Percentiles rank a stretch among this genome's conserved stretches.
These are phyloP conservation scores for Saksenaea oblongispora DNA, from an alignment of 371 early-diverging fungal species.

Conservation along the genomic window DNA sequence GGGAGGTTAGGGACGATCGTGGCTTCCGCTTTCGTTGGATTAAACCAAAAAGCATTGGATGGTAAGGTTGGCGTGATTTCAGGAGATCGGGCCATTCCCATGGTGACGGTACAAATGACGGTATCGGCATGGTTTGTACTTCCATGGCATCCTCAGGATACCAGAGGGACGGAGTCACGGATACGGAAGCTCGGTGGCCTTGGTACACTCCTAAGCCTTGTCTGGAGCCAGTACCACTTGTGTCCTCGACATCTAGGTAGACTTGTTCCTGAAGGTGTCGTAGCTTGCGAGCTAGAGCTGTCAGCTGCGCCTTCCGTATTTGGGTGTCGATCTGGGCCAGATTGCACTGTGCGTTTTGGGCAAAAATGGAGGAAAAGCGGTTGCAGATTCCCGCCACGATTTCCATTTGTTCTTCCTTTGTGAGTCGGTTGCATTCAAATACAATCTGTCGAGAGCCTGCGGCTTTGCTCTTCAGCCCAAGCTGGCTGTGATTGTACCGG, in stretches of 20 bases:
- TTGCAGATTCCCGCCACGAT: conserved; percentile 18
- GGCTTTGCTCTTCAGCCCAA: conserved; percentile 23
- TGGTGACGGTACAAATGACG: conserved; percentile 27
- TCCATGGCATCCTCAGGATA: conserved; percentile 12
- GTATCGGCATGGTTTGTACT: conserved; percentile 19
- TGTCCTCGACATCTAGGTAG: background rate
- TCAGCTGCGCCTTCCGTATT: conserved; percentile 13
- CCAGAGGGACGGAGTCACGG: conserved; percentile 13
- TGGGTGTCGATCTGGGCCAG: conserved; percentile 26
- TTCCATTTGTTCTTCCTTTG: conserved; percentile 20
- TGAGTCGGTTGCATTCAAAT: conserved; percentile 21
- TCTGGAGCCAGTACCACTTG: background rate
- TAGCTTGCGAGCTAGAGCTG: conserved; percentile 5
- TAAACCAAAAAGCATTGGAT: conserved; percentile 25
- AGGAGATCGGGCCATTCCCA: conserved; percentile 34
- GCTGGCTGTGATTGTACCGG: conserved; percentile 20
- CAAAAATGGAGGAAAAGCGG: conserved; percentile 29
- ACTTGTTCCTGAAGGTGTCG: conserved; percentile 13
- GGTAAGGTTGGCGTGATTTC: conserved; percentile 23
- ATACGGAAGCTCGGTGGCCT: background rate
- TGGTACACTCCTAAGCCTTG: background rate
- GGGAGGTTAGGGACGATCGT: background rate
- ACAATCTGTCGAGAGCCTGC: conserved; percentile 22
- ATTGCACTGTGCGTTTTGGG: conserved; percentile 30
- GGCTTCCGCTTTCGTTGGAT: conserved; percentile 11